These are phyloP conservation scores for Microsporum ferrugineum DNA, from an alignment of 2,329 filamentous ascomycete species.

Conservation along the genomic window DNA sequence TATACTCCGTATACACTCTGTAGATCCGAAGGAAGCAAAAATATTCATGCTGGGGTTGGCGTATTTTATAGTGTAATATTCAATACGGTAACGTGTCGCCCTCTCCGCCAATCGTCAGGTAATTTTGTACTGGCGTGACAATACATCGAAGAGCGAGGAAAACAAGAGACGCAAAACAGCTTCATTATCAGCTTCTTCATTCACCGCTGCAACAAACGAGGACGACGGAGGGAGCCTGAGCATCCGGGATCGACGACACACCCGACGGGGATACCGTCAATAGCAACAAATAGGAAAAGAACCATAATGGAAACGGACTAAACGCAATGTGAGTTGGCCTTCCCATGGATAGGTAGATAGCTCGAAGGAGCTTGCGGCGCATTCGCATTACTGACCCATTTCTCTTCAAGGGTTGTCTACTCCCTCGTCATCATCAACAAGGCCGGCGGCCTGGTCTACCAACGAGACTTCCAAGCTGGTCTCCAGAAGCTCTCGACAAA, in stretches of 20 bases:
- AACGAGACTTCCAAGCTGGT: constrained; percentile 80
- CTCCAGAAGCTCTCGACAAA: constrained; percentile 85
- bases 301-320: constrained; percentile 4
- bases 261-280: background rate
- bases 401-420: constrained; percentile 66
- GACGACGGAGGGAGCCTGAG: background rate
- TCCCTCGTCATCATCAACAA: constrained; percentile 98
- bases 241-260: background rate
- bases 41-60: background rate
- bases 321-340: background rate
- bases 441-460: constrained; percentile 90
- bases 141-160: background rate
- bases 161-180: background rate
- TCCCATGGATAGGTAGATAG: background rate
- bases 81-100: background rate
- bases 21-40: background rate
- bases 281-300: background rate
- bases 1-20: background rate
- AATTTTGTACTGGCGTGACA: background rate
- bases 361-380: background rate
- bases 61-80: background rate
- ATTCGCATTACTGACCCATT: background rate
- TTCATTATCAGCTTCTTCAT: too few species aligned
- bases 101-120: background rate
- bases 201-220: background rate